These are phyloP conservation scores for Carpinus viminea DNA, from an alignment of 306 rosid genomes.

Conservation along the genomic window DNA sequence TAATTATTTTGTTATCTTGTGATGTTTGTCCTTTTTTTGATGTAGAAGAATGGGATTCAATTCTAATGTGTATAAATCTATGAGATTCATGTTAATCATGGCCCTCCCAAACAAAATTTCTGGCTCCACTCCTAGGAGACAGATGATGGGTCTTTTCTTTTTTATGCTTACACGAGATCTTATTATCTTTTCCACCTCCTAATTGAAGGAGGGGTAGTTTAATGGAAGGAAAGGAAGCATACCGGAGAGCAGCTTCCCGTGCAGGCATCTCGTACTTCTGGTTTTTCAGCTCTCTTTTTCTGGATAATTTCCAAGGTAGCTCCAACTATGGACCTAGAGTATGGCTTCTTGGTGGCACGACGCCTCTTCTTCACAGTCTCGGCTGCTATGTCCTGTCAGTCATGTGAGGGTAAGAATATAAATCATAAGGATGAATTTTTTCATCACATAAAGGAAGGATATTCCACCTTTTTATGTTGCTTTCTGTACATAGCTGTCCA, in stretches of 20 bases:
- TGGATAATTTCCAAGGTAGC: conserved; percentile 71
- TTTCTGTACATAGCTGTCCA: conserved; percentile 91
- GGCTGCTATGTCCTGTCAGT: conserved; percentile 60
- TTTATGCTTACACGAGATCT: too few species aligned
- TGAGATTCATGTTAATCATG: neutral
- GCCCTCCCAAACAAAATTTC: neutral
- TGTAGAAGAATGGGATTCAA: too few species aligned
- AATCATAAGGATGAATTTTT: neutral
- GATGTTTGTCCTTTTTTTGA: too few species aligned
- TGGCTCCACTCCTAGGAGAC: neutral
- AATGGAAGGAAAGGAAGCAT: neutral
- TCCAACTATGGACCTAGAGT: conserved; percentile 71
- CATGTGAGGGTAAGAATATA: neutral
- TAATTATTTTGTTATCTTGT: too few species aligned
- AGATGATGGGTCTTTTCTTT: neutral
- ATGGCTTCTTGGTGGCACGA: conserved; percentile 67
- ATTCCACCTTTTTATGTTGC: conserved; percentile 79
- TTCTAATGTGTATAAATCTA: too few species aligned
- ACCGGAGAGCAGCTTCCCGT: conserved; percentile 82
- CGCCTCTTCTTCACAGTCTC: conserved; percentile 76
- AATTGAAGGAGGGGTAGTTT: neutral
- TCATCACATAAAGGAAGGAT: neutral
- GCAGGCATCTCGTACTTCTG: conserved; percentile 83
- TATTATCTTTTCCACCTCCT: too few species aligned
- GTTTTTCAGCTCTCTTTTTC: conserved; percentile 68